Conservation (phyloP, 805 yeast genomes). For the Candida cerambycidarum region DNA sequence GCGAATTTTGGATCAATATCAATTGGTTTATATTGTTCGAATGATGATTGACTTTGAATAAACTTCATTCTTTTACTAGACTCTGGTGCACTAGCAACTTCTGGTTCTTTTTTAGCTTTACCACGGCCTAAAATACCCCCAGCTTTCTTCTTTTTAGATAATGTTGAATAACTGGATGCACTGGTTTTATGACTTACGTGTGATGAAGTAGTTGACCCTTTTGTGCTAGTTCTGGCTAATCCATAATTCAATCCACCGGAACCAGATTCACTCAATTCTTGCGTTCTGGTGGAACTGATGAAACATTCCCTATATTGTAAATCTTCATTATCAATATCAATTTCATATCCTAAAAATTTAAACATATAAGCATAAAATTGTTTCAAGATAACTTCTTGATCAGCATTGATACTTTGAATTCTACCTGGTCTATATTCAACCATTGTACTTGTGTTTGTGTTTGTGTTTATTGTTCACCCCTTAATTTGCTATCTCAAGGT, state of each 20-base stretch:
- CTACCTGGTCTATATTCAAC: slow-evolving; percentile 36
- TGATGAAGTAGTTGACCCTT: slow-evolving; percentile 25
- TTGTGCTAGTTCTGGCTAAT: slow-evolving; percentile 23
- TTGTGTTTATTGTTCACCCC: background rate
- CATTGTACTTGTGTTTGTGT: background rate
- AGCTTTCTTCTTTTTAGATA: slow-evolving; percentile 30
- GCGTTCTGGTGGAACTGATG: slow-evolving; percentile 26
- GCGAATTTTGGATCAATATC: slow-evolving; percentile 21
- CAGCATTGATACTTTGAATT: slow-evolving; percentile 39
- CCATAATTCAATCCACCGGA: slow-evolving; percentile 16
- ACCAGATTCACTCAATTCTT: slow-evolving; percentile 16
- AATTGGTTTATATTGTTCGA: slow-evolving; percentile 24
- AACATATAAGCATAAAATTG: slow-evolving; percentile 69
- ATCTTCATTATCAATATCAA: slow-evolving; percentile 31
- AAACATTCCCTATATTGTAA: slow-evolving; percentile 29
- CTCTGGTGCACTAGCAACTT: slow-evolving; percentile 16
- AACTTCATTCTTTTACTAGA: slow-evolving; percentile 28
- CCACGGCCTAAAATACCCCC: slow-evolving; percentile 13
- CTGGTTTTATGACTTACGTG: slow-evolving; percentile 26
- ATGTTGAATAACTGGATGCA: slow-evolving; percentile 18
- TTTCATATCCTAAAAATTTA: slow-evolving; percentile 54
- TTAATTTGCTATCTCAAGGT: background rate
- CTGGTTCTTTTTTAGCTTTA: slow-evolving; percentile 9
- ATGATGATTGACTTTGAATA: slow-evolving; percentile 26
- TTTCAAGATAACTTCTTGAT: slow-evolving; percentile 64